These are phyloP conservation scores for Verticillium dahliae DNA, from an alignment of 2,329 filamentous ascomycete species.

Conservation along the genomic window DNA sequence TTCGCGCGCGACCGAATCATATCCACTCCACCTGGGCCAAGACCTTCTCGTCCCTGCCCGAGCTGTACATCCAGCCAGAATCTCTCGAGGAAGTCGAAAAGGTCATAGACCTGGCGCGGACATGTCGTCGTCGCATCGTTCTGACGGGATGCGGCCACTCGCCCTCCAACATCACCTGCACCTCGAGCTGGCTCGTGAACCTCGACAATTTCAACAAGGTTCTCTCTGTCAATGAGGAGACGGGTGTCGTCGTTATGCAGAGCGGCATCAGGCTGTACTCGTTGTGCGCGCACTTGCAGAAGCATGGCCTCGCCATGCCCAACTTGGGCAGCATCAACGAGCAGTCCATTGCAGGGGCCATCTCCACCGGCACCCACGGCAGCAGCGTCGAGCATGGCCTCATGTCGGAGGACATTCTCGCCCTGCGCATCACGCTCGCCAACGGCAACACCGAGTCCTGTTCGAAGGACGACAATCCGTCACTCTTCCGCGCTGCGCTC, in stretches of 20 bases:
- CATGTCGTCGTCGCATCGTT: slow-evolving; percentile 73
- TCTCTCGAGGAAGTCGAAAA: slow-evolving; percentile 78
- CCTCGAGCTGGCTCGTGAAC: slow-evolving; percentile 90
- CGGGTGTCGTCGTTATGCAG: slow-evolving; percentile 67
- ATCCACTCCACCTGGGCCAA: slow-evolving; percentile 90
- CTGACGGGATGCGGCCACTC: slow-evolving; percentile 90
- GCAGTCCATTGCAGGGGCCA: slow-evolving; percentile 87
- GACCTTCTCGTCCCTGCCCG: slow-evolving; percentile 82
- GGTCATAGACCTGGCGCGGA: slow-evolving; percentile 70
- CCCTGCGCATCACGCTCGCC: slow-evolving; percentile 73
- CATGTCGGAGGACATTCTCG: slow-evolving; percentile 69
- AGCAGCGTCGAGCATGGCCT: slow-evolving; percentile 79
- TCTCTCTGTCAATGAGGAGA: slow-evolving; percentile 60
- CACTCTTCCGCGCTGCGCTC: slow-evolving; percentile 83
- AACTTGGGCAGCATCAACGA: slow-evolving; percentile 93
- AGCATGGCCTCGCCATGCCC: slow-evolving; percentile 74
- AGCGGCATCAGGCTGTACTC: slow-evolving; percentile 79
- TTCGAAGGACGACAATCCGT: slow-evolving; percentile 59
- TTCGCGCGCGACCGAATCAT: slow-evolving; percentile 67
- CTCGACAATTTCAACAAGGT: slow-evolving; percentile 76
- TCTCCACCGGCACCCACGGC: slow-evolving; percentile 89
- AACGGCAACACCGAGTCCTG: slow-evolving; percentile 71
- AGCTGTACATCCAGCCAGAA: slow-evolving; percentile 84
- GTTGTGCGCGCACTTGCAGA: slow-evolving; percentile 67
- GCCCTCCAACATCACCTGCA: slow-evolving; percentile 85